phyloP scores from a whole-genome alignment of 129 eudicot genomes.

The carrot (Daucus carota) region DH1_v3.0 NC_030388.2:29359001-29359500 shows the following conservation, averaged over 20 bases:
- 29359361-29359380: constrained; percentile 69
- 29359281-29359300: constrained; percentile 72
- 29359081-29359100: constrained; percentile 70
- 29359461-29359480: constrained; percentile 66
- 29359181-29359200: neutral
- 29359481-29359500: constrained; percentile 59
- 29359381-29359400: constrained; percentile 78
- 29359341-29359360: constrained; percentile 84
- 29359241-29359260: constrained; percentile 88
- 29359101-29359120: constrained; percentile 57
- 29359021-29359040: constrained; percentile 96
- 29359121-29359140: constrained; percentile 79
- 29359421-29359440: constrained; percentile 89
- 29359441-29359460: constrained; percentile 89
- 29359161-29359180: constrained; percentile 1
- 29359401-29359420: constrained; percentile 74
- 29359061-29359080: constrained; percentile 66
- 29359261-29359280: constrained; percentile 84
- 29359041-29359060: constrained; percentile 89
- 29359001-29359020: constrained; percentile 94
- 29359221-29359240: constrained; percentile 31
- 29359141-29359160: constrained; percentile 90
- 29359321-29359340: constrained; percentile 94
- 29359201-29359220: neutral
- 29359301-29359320: constrained; percentile 78